These are phyloP conservation scores for Rheum nobile DNA, from an alignment of 148 eudicot genomes.

Conservation along the genomic window DNA sequence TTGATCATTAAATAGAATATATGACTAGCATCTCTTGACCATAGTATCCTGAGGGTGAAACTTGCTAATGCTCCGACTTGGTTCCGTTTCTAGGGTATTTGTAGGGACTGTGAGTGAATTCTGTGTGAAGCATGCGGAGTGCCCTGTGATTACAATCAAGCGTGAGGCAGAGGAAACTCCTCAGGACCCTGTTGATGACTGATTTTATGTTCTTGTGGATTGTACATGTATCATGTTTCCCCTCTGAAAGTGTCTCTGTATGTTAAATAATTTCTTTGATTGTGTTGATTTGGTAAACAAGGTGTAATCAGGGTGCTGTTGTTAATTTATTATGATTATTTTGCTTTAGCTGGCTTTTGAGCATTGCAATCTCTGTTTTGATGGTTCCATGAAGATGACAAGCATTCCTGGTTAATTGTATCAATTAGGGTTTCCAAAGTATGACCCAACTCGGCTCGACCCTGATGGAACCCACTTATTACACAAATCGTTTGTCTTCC, in stretches of 20 bases:
- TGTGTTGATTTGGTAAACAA: not conserved
- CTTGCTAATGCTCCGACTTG: not conserved
- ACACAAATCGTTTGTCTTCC: no score
- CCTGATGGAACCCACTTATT: no score
- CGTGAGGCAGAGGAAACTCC: conserved; percentile 69
- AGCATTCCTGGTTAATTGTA: not conserved
- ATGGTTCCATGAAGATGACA: not conserved
- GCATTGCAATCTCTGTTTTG: not conserved
- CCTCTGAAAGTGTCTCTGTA: not conserved
- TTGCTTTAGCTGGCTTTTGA: not conserved
- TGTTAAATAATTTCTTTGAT: not conserved
- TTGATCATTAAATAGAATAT: no score
- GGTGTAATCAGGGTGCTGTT: not conserved
- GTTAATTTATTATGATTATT: not conserved
- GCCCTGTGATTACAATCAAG: conserved; percentile 91
- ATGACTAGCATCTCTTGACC: not conserved
- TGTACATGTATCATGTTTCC: not conserved
- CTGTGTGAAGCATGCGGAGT: conserved; percentile 89
- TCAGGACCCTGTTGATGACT: conserved; percentile 86
- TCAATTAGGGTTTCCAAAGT: not conserved
- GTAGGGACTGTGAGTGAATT: conserved; percentile 97
- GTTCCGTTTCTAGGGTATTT: conserved; percentile 58
- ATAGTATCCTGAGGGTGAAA: not conserved
- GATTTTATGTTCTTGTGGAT: conserved; percentile 11
- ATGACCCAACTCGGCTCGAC: no score